phyloP scores from a whole-genome alignment of 176 grass and related monocot species.

The Chrysopogon serrulatus region DNA sequence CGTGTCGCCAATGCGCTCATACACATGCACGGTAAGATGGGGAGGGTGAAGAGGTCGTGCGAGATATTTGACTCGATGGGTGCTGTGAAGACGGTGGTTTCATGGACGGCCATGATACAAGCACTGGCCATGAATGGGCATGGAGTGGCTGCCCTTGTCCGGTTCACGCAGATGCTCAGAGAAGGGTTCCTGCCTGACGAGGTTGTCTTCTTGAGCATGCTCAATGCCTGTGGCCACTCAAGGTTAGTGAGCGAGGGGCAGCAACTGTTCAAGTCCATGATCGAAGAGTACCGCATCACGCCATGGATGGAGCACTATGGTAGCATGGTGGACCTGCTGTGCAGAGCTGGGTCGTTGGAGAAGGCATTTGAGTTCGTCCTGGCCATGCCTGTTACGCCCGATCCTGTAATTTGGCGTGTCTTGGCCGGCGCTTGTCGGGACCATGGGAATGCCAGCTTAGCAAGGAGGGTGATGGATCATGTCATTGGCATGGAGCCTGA shows the following conservation, averaged over 20 bases:
- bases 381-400: conserved; percentile 48
- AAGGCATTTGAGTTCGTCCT: conserved; percentile 45
- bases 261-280: conserved; percentile 47
- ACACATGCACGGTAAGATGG: conserved; percentile 53
- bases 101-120: conserved; percentile 56
- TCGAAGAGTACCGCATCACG: conserved; percentile 32
- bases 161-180: conserved; percentile 55
- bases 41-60: conserved; percentile 37
- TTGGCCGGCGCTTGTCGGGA: conserved; percentile 51
- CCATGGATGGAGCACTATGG: conserved; percentile 69
- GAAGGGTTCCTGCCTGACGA: conserved; percentile 56
- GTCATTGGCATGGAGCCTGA: conserved; percentile 43
- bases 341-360: conserved; percentile 21
- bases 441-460: conserved; percentile 37
- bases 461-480: conserved; percentile 40
- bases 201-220: conserved; percentile 33
- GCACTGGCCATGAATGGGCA: conserved; percentile 48
- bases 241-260: conserved; percentile 29
- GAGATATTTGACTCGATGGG: conserved; percentile 37
- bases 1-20: conserved; percentile 43
- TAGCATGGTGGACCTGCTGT: conserved; percentile 52
- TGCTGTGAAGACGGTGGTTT: conserved; percentile 33
- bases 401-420: conserved; percentile 56
- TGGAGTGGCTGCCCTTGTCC: conserved; percentile 36
- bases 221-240: conserved; percentile 45